phyloP scores from a whole-genome alignment of 139 green algal genomes.

The Closterium sp. region DNA sequence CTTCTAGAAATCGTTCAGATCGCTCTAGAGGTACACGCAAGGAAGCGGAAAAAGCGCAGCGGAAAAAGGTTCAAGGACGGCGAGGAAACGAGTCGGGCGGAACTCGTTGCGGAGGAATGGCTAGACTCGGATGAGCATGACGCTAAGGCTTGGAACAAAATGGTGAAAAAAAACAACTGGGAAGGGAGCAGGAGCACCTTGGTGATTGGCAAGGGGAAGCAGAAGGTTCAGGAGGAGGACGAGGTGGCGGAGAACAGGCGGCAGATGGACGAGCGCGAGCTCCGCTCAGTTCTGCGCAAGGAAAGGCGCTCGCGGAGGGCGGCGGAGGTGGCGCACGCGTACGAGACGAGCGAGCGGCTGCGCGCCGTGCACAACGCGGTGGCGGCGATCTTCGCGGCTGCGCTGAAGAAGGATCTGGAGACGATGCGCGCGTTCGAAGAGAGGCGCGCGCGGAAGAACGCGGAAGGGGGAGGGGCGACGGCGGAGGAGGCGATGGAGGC shows the following conservation, averaged over 20 bases:
- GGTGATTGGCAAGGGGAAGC: background rate
- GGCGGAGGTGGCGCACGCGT: background rate
- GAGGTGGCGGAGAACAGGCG: background rate
- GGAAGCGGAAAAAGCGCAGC: background rate
- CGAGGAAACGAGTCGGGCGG: background rate
- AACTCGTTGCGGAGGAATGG: no score
- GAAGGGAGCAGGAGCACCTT: background rate
- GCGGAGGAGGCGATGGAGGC: no score
- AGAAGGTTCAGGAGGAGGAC: background rate
- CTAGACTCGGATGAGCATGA: no score
- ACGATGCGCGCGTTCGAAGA: background rate
- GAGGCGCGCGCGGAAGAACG: background rate
- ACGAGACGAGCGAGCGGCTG: background rate
- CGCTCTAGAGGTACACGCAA: background rate
- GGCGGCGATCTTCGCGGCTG: background rate
- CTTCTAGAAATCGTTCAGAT: background rate
- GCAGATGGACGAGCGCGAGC: background rate
- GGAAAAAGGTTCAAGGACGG: background rate
- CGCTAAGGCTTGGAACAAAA: background rate
- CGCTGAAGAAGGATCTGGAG: background rate
- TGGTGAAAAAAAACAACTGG: background rate
- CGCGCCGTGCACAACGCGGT: no score
- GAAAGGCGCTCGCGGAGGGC: background rate
- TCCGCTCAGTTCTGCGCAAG: background rate
- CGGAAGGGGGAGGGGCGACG: background rate